A percentile compares a stretch with the other conserved stretches of the same genome.
phyloP scores from a whole-genome alignment of 495 filamentous ascomycete species.

The Tuber umbilicatum region DNA sequence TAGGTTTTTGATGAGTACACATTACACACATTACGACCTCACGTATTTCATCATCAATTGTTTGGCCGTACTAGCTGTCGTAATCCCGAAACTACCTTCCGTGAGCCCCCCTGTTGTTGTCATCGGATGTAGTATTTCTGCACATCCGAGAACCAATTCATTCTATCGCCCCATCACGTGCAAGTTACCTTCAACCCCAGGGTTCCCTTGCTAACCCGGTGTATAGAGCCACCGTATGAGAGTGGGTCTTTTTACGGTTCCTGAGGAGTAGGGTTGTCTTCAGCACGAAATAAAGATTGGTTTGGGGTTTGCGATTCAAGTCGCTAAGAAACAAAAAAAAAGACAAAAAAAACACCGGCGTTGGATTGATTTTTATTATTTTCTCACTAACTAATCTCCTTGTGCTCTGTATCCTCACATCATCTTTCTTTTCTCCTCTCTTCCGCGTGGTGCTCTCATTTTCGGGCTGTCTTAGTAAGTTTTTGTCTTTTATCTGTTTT shows the following conservation, averaged over 20 bases:
- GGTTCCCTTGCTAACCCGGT: slow-evolving; percentile 21
- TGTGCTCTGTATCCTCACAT: slow-evolving; percentile 9
- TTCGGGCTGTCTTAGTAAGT: background rate
- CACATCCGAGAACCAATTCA: background rate
- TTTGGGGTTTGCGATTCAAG: slow-evolving; percentile 21
- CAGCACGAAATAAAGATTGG: slow-evolving; percentile 1
- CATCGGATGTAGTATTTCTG: background rate
- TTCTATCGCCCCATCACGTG: background rate
- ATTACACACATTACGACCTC: slow-evolving; percentile 96
- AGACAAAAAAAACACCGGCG: slow-evolving; percentile 34
- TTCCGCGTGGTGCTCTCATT: slow-evolving; percentile 1
- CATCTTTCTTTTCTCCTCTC: slow-evolving; percentile 11
- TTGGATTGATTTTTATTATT: slow-evolving; percentile 34
- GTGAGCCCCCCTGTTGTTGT: slow-evolving; percentile 52
- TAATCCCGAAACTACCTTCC: slow-evolving; percentile 90
- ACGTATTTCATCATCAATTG: slow-evolving; percentile 96
- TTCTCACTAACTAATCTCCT: slow-evolving; percentile 31
- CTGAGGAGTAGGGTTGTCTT: slow-evolving; percentile 34
- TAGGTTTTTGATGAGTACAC: slow-evolving; percentile 83
- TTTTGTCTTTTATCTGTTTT: background rate
- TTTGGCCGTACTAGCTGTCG: slow-evolving; percentile 78
- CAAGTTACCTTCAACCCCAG: slow-evolving; percentile 18
- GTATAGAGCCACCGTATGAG: slow-evolving; percentile 64
- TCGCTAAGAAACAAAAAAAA: slow-evolving; percentile 34
- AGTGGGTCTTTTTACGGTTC: slow-evolving; percentile 53